Base-by-base conservation (phyloP, 192 early-diverging fungal genomes). In the Funneliformis geosporum region DNA sequence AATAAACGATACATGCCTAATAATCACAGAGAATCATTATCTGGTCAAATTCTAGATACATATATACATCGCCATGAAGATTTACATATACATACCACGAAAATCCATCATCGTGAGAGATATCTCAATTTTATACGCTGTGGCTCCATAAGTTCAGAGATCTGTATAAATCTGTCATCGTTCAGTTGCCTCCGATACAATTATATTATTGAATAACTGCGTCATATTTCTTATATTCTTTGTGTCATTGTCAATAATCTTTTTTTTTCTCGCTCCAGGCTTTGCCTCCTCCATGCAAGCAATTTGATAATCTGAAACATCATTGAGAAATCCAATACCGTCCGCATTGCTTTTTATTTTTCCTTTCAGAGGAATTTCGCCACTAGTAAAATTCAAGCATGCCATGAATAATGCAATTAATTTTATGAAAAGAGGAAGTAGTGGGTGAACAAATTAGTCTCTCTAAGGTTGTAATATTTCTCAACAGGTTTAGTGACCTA, bases 401-500 rank as follows among this genome's bases (percentile, higher is more conserved):
- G 23, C 60, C 61, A 62, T 62, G 61, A 70, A 44, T 25, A 33
- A 70, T 33, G 21, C 9, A 44, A 70, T 44, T 33, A 70, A 70
- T 14, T 46, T 12, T 28, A 65, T 28, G 40, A 27, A 72, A 42
- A 50, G 27, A 55, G 42, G 27, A 50, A 55, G 71, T 11, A 40
- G 14, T 21, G 50, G 72, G 33, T 73, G 72, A 12, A 73, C 18
- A 40, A 73, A 73, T 59, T 73, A 50, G 47, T 73, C 72, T 73
- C 47, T 73, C 72, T 8, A 73, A 60, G 60, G 16, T 73, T 59
- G 72, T 21, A 33, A 73, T 27, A 60, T 73, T 27, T 60, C 44
- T 73, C 72, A 73, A 73, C 10, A 27, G 72, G 14, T 73, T 73
- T 14, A 73, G 12, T 60, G 72, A 73, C 12, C 46, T 59, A 73